Evolutionary conservation across 176 grass and related monocot species (phyloP), one percentile per base, ranked within the genome.

Genomic region (Alloteropsis semialata): DNA sequence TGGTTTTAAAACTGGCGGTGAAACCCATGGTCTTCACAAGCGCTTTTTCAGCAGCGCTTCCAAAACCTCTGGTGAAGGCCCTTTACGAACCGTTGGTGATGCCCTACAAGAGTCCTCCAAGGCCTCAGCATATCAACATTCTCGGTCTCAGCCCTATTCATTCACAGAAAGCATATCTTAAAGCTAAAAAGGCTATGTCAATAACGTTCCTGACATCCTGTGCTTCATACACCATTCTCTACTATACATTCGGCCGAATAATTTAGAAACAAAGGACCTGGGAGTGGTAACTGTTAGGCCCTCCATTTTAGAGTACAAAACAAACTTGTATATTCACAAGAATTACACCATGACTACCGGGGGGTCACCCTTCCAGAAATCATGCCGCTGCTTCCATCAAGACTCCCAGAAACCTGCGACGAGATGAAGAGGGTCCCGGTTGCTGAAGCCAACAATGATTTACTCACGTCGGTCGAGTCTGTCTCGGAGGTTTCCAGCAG

Each of bases 401-500:
- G 42, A 8, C 60, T 85, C n/a, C 85, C 60, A 42, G 87, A 92
- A 2, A 48, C 67, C 34, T 88, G 78, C 3, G 72, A 85, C 4
- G 82, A 84, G 46, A 74, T 15, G 4, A 62, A 86, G 60, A 74
- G 60, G 59, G 34, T 64, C 7, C 82, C 76, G 0, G 43, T 65
- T 38, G 45, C 37, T 77, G 81, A 92, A 61, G 58, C 58, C 22
- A 87, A 89, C 55, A 56, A 37, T 0, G 81, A 80, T 86, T 86
- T 86, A 14, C 32, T 78, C 17, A 83, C 65, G 21, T 81, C 51
- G 5, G n/a, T 27, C 0, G 90, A 83, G 77, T 75, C 67, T n/a
- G 84, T 85, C 17, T 66, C 87, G 9, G 66, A 29, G 18, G 85
- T 85, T 28, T 83, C 89, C 25, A 84, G 78, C 78, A 65, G 14